Base-by-base conservation (phyloP, 129 eudicot species). In the Smallanthus sonchifolius region DNA sequence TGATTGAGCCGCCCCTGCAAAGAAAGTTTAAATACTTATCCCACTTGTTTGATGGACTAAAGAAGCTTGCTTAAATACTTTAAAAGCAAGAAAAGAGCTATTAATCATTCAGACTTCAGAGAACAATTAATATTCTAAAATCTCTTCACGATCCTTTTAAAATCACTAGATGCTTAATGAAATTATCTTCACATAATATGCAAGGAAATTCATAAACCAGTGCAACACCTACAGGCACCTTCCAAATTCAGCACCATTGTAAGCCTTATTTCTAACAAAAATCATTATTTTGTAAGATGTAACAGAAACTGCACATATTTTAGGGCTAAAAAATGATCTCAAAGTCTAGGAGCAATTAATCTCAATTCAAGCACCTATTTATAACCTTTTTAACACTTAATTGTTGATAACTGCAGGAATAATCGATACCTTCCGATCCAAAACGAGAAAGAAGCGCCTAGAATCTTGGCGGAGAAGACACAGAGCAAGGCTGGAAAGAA, bases 361-460 rank as follows among this genome's bases (percentile, higher is more conserved):
- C 45, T 42, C 45, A 9, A 42, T 42, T 42, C 45, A 42, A 42
- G 10, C 45, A 42, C 45, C 45, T 7, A 9, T 38, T 4, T 38
- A 11, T 11, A 42, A 42, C 45, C 45, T 42, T 42, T 42, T 3
- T 42, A 42, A 38, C 2, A 42, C 45, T 42, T 42, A 9, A 38
- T 7, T 38, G 42, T 38, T 38, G 42, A 38, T 38, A 38, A 38
- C 4, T 38, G 42, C 42, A 38, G 42, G 42, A 38, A 38, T 38
- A 38, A 38, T 4, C 42, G 42, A 2, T 38, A 38, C 42, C 42
- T 38, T 38, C 6, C 42, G 42, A 38, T 38, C 7, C 6, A 89
- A 80, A 92, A 92, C 65, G 98, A 92, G 76, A 92, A 90, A 14
- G 98, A 92, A 63, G 98, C 98, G 6, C 88, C 98, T n/a, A 92